Evolutionary conservation across 192 early-diverging fungal species (phyloP).

Genomic region (Globomyces pollinis-pini): DNA sequence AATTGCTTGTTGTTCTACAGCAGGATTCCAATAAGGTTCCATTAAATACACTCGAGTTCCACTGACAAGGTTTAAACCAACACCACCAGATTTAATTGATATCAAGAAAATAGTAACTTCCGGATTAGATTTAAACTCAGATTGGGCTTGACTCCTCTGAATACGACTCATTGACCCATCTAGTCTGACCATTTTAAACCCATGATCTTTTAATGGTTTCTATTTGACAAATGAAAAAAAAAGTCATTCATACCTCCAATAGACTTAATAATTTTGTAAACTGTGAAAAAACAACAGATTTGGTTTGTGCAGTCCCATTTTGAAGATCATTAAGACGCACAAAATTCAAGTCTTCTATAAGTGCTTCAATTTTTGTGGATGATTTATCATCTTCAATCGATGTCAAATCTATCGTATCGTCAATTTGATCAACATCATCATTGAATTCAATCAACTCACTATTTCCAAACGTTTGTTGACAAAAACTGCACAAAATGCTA

Average conservation of each 20-base stretch:
- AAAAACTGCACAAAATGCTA: no score
- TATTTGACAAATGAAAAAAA: constrained; percentile 8
- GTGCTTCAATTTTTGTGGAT: not conserved
- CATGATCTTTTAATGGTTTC: constrained; percentile 13
- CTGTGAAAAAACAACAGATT: constrained; percentile 91
- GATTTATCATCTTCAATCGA: not conserved
- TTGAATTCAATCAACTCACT: no score
- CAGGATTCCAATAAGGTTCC: constrained; percentile 59
- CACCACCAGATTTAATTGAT: constrained; percentile 54
- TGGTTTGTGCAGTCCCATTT: constrained; percentile 24
- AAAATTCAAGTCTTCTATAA: not conserved
- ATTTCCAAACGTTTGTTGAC: no score
- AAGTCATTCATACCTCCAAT: constrained; percentile 24
- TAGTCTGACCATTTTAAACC: constrained; percentile 31
- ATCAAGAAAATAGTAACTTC: constrained; percentile 41
- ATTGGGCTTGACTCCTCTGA: constrained; percentile 48
- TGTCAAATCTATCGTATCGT: no score
- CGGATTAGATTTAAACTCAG: constrained; percentile 48
- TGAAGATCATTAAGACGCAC: constrained; percentile 14
- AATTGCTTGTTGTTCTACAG: constrained; percentile 51
- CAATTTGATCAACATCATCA: no score
- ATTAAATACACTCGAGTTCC: constrained; percentile 46
- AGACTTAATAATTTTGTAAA: constrained; percentile 62
- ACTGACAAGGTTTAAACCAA: constrained; percentile 48
- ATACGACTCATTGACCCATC: constrained; percentile 47